Evolutionary conservation across 2,329 filamentous ascomycete genomes (phyloP).

Genomic region (Fusarium annulatum): DNA sequence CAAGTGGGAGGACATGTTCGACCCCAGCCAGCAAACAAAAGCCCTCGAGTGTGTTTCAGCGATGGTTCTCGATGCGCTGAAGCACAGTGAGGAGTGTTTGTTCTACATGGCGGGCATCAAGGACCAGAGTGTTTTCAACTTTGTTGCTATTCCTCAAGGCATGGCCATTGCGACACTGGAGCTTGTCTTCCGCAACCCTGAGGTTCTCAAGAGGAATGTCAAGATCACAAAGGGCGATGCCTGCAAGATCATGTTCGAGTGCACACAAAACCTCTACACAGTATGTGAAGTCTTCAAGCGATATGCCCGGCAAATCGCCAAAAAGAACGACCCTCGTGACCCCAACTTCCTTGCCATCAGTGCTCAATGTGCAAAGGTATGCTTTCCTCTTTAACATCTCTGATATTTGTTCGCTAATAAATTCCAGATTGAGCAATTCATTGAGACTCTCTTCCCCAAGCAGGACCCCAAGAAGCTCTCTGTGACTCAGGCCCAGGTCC

Average conservation of each 20-base stretch:
- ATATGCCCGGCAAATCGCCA: constrained; percentile 84
- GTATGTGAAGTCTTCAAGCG: constrained; percentile 84
- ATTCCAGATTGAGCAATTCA: constrained; percentile 88
- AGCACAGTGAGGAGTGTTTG: constrained; percentile 91
- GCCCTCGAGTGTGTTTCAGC: constrained; percentile 90
- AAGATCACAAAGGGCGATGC: constrained; percentile 98
- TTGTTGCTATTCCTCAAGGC: constrained; percentile 93
- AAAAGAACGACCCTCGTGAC: constrained; percentile 94
- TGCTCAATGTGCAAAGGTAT: constrained; percentile 85
- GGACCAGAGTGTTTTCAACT: constrained; percentile 99
- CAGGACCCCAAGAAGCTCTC: constrained; percentile 75
- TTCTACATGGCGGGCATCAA: constrained; percentile 96
- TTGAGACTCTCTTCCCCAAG: constrained; percentile 90
- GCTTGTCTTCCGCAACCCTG: constrained; percentile 89
- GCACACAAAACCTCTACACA: constrained; percentile 86
- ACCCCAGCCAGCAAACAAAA: constrained; percentile 78
- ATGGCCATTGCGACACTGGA: constrained; percentile 98
- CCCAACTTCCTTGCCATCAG: constrained; percentile 94
- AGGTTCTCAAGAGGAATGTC: constrained; percentile 85
- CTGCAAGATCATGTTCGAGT: constrained; percentile 90
- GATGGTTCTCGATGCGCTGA: constrained; percentile 91
- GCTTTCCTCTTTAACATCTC: neutral
- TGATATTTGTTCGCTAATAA: constrained; percentile 21
- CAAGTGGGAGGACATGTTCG: constrained; percentile 89
- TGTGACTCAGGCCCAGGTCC: constrained; percentile 52